Evolutionary conservation across 2,329 filamentous ascomycete genomes (phyloP).

Genomic region (Eutypella sp.): DNA sequence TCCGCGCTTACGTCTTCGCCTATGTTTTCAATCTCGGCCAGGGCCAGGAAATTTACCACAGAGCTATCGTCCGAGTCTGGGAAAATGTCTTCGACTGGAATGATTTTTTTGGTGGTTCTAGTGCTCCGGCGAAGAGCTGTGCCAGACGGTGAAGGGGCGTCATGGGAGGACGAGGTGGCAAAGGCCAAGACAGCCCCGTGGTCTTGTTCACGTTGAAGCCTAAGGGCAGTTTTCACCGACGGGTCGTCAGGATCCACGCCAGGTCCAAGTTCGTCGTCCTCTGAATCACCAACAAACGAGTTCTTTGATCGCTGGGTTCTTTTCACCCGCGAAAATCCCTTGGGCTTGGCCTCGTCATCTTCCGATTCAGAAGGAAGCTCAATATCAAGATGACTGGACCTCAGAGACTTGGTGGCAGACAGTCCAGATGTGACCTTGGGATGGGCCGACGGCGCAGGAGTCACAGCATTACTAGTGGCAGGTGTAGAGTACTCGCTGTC

Average conservation of each 20-base stretch:
- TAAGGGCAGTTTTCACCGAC: slow-evolving; percentile 13
- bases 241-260: slow-evolving; percentile 23
- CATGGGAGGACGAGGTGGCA: slow-evolving; percentile 4
- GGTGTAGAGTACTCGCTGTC: slow-evolving; percentile 39
- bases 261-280: slow-evolving; percentile 21
- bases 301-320: slow-evolving; percentile 17
- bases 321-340: slow-evolving; percentile 9
- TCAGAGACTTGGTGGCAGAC: slow-evolving; percentile 8
- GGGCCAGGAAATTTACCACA: too few species aligned
- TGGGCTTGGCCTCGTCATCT: slow-evolving; percentile 29
- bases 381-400: slow-evolving; percentile 21
- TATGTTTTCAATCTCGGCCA: too few species aligned
- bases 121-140: slow-evolving; percentile 8
- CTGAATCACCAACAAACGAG: slow-evolving; percentile 26
- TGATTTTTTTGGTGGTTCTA: too few species aligned
- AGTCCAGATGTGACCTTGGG: slow-evolving; percentile 8
- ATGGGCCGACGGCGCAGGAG: slow-evolving; percentile 28
- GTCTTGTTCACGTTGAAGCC: slow-evolving; percentile 22
- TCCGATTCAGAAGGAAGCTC: slow-evolving; percentile 38
- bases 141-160: neutral
- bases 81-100: too few species aligned
- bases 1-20: neutral
- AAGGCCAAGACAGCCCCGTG: slow-evolving; percentile 1
- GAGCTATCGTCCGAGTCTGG: too few species aligned
- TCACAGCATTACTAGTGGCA: slow-evolving; percentile 37